Evolutionary conservation across 352 stramenopile genomes (phyloP), one percentile per base, ranked within the genome.

Genomic region (Pythium aristosporum): DNA sequence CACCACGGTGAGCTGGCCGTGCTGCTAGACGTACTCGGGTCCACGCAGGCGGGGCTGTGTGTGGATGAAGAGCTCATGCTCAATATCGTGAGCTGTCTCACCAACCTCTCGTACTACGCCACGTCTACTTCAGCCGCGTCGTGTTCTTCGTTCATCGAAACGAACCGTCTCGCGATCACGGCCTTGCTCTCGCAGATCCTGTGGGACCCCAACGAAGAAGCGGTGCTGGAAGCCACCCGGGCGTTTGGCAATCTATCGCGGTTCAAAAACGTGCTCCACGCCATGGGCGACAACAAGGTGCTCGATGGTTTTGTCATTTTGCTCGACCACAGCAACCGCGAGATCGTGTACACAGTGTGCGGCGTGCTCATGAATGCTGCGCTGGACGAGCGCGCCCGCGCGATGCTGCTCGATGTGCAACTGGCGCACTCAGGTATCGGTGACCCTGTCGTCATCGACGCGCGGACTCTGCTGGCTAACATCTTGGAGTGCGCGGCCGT

Each of bases 311-410:
- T 91, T 20, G 87, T 94, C 7, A 71, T 92, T 7, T 68, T 97
- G 39, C 74, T 96, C 5, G 77, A 90, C 44, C 83, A 96, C 64
- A 77, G 73, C 67, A 88, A 80, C 46, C 82, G 80, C 3, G 85
- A 96, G 59, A 80, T 96, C 54, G 85, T 93, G 13, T 89, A 89
- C 67, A 81, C 80, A 0, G 84, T 91, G 2, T 88, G 79, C 48
- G 88, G 89, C 1, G 82, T 92, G 13, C 65, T 97, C 28, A 92
- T 96, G 82, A 97, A 97, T 37, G 69, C 87, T 2, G 85, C 87
- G 5, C 63, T 91, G 10, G 82, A 94, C 50, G 43, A 61, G 0
- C 55, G 43, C 5, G 79, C 69, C 20, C 86, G 78, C 2, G 46
- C 34, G 8, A 34, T 47, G 6, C 61, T 93, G 30, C 65, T 87